These are phyloP conservation scores for Galerina marginata DNA, from an alignment of 768 basidiomycete species.

Conservation along the genomic window DNA sequence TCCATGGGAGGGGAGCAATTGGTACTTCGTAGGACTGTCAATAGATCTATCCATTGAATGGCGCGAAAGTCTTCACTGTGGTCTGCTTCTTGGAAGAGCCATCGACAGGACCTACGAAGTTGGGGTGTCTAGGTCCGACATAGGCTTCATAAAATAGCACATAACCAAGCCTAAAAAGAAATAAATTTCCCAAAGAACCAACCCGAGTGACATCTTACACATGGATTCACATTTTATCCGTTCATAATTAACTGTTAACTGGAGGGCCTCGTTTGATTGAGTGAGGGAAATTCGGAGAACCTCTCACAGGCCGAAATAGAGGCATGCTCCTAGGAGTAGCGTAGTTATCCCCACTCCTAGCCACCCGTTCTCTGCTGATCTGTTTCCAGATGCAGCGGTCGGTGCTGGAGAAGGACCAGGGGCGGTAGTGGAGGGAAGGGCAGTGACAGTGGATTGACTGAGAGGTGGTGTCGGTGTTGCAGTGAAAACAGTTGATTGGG, in stretches of 20 bases:
- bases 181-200: neutral
- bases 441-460: slow-evolving; percentile 10
- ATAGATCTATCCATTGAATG: no score
- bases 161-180: neutral
- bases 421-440: slow-evolving; percentile 1
- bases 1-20: no score
- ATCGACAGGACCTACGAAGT: no score
- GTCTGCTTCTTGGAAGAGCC: no score
- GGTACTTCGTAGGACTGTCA: no score
- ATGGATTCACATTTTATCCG: neutral
- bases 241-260: neutral
- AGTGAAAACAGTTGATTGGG: neutral
- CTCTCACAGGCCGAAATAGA: slow-evolving; percentile 11
- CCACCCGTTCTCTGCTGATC: neutral
- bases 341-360: neutral
- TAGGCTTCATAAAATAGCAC: neutral
- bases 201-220: neutral
- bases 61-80: no score
- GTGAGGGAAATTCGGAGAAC: neutral
- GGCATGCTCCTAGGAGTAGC: neutral
- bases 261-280: neutral
- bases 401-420: neutral
- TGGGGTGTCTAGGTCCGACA: no score
- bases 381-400: neutral
- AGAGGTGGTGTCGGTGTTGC: slow-evolving; percentile 2